These are phyloP conservation scores for Eucalyptus dawsonii DNA, from an alignment of 345 rosid genomes.

Conservation along the genomic window DNA sequence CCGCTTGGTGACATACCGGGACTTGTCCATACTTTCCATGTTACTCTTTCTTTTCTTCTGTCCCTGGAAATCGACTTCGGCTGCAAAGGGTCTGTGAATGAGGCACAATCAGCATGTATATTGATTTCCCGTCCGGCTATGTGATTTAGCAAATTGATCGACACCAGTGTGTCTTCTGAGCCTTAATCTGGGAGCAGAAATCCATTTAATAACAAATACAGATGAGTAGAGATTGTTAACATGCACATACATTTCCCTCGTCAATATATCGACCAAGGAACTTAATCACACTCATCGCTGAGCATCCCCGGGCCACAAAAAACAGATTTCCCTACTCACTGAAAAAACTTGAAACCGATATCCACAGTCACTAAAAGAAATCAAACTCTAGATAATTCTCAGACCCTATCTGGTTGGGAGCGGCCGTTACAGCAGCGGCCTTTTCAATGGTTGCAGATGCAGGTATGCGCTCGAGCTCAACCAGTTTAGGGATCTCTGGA, in stretches of 20 bases:
- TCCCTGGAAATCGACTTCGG: not conserved
- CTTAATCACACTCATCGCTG: constrained; percentile 15
- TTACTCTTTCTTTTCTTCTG: not conserved
- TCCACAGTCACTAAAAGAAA: constrained; percentile 49
- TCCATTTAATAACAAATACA: not conserved
- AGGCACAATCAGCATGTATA: not conserved
- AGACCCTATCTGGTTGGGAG: constrained; percentile 41
- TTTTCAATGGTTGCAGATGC: constrained; percentile 30
- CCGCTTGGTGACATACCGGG: not conserved
- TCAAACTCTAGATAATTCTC: constrained; percentile 85
- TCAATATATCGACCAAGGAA: constrained; percentile 22
- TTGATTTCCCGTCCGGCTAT: not conserved
- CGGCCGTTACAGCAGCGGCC: constrained; percentile 19
- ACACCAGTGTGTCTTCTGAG: not conserved
- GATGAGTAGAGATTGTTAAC: not conserved
- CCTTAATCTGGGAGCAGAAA: not conserved
- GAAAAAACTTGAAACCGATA: constrained; percentile 9
- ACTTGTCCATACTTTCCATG: not conserved
- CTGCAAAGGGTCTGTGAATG: not conserved
- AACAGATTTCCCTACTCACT: constrained; percentile 25
- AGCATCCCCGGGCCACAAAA: constrained; percentile 7
- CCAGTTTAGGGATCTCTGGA: constrained; percentile 78
- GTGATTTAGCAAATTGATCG: not conserved
- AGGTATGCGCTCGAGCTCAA: constrained; percentile 43
- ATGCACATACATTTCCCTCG: constrained; percentile 18